Conservation (phyloP, 257 asterid species). For the Fraxinus excelsior region DNA sequence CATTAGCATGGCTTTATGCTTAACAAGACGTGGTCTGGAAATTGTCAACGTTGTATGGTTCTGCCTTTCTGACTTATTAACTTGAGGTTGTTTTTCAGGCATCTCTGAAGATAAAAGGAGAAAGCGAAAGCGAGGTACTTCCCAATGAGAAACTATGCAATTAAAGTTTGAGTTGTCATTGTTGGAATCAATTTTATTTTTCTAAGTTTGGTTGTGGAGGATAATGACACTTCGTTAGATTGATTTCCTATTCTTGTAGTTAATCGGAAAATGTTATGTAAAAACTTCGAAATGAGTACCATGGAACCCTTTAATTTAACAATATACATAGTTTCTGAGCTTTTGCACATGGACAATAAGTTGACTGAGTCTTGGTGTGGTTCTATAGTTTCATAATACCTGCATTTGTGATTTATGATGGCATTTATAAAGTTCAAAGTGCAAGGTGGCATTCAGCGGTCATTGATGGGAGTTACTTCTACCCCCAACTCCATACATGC, state of each 20-base stretch:
- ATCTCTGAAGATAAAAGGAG: conserved; percentile 69
- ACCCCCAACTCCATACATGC: too few species aligned
- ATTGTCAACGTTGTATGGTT: too few species aligned
- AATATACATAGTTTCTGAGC: not conserved
- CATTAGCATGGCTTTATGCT: not conserved
- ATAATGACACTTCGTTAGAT: conserved; percentile 8
- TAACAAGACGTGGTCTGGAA: too few species aligned
- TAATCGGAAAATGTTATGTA: not conserved
- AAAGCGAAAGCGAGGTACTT: conserved; percentile 76
- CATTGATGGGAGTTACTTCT: too few species aligned
- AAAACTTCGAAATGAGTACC: not conserved
- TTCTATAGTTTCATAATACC: too few species aligned
- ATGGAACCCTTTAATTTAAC: not conserved
- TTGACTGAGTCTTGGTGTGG: too few species aligned
- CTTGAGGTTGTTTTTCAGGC: conserved; percentile 38
- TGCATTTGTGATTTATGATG: too few species aligned
- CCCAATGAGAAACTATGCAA: conserved; percentile 74
- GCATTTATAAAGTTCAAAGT: too few species aligned
- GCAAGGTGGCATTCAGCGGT: too few species aligned
- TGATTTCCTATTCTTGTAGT: conserved; percentile 7
- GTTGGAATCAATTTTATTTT: not conserved
- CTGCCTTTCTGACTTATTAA: not conserved
- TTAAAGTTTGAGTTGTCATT: conserved; percentile 46
- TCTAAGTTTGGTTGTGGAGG: not conserved
- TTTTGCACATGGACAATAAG: not conserved